Base-by-base conservation (phyloP, 2,329 filamentous ascomycete species). In the Aspergillus sojae region DNA sequence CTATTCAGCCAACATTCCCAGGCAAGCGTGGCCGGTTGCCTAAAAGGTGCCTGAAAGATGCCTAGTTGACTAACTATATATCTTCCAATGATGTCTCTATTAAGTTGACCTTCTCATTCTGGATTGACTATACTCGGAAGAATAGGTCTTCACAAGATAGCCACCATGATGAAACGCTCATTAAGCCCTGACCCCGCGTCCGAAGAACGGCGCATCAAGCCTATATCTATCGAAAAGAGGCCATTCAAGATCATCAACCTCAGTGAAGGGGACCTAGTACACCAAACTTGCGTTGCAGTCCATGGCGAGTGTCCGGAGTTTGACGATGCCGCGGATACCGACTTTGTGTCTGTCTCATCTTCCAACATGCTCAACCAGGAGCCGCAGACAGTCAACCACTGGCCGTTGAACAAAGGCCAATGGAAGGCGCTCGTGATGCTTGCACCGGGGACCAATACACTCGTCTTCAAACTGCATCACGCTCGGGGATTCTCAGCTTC, bases 91-190 rank as follows among this genome's bases (percentile, higher is more conserved):
- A 5, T 34, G 32, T 36, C 34, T 36, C 14, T 16, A 14, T 16
- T 36, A 0, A 5, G 0, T 1, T 36, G 12, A 5, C 4, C 1
- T 14, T 0, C 12, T 36, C 34, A 36, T 1, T 28, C 26, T 28
- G 5, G 5, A 5, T 7, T 28, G 5, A 6, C 26, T 28, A 28
- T 7, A 28, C 5, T 28, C 26, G 26, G 26, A 28, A 28, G 5
- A 28, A 28, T 1, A 28, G 26, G 26, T 28, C 5, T 28, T 19
- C 16, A 19, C 1, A 19, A 9, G 16, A 6, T 19, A 41, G 7
- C 5, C 1, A 41, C 16, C 16, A 41, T 41, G 36, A n/a, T 6
- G 6, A 41, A 41, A 41, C 36, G 36, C 36, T n/a, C 36, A n/a
- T 7, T 41, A 3, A 41, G 36, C 16, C 36, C 36, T 41, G 36